Base-by-base conservation (phyloP, 2,329 filamentous ascomycete species). In the Emmonsiellopsis sp. region DNA sequence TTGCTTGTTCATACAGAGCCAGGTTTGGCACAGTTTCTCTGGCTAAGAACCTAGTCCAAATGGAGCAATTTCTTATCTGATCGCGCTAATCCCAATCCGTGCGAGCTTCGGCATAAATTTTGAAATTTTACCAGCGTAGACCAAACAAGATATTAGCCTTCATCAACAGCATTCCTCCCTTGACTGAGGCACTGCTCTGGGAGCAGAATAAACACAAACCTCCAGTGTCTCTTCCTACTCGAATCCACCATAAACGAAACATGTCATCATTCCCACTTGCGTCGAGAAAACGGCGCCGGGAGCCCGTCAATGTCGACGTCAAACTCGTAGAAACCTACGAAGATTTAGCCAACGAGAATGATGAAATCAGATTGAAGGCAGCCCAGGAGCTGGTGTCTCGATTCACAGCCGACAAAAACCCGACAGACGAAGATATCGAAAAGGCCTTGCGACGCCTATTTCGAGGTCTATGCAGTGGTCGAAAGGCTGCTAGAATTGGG, bases 401-500 rank as follows among this genome's bases (percentile, higher is more conserved):
- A 50, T 73, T 75, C 55, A 73, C 72, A 2, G 64, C 70, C 13
- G 68, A 72, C 50, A 64, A 69, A 55, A 64, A 67, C 31, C 65
- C 70, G 5, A 62, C 65, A 11, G 65, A 70, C 53, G 73, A 75
- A 32, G 66, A 73, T 53, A 67, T 73, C 47, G 63, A 67, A 51
- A 71, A 70, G 52, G 65, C 65, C 1, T 57, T 77, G 58, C 80
- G 81, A 65, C 79, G 86, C 30, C 76, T 98, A 38, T 89, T 96
- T 67, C 83, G 88, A 52, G 93, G 93, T 41, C 82, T 97, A 15
- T 90, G 91, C 57, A 96, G 90, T 67, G 86, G 89, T 52, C 84
- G 89, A 54, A 95, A 95, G 73, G 89, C 88, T 10, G 89, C 92
- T 15, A 81, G 93, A 30, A 74, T 93, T 50, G 93, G 93, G 3